Evolutionary conservation across 371 early-diverging fungal species (phyloP).

Genomic region (Capillidium heterosporum): DNA sequence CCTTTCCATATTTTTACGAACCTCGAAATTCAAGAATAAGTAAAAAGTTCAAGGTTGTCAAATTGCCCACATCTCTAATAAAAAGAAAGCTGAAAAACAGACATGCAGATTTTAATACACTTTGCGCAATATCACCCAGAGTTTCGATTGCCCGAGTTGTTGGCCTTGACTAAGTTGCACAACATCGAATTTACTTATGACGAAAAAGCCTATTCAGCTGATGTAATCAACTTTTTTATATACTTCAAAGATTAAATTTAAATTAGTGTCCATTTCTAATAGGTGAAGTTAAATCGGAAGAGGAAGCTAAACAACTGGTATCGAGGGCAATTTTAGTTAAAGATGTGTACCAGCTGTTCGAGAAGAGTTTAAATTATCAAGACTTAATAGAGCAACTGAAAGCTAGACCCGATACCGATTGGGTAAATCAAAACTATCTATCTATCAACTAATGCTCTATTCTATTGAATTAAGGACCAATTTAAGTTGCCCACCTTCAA

Average conservation of each 20-base stretch:
- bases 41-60: too few relatives aligned
- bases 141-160: constrained; percentile 63
- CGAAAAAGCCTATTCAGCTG: constrained; percentile 23
- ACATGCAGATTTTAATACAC: background rate
- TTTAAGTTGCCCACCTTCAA: constrained; percentile 55
- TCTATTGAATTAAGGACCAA: constrained; percentile 13
- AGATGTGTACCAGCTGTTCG: constrained; percentile 72
- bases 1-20: too few relatives aligned
- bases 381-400: constrained; percentile 38
- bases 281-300: constrained; percentile 44
- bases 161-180: constrained; percentile 57
- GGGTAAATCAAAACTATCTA: constrained; percentile 16
- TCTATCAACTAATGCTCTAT: background rate
- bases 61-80: too few relatives aligned
- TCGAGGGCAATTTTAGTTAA: constrained; percentile 71
- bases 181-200: constrained; percentile 35
- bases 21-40: too few relatives aligned
- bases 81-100: too few relatives aligned
- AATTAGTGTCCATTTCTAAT: constrained; percentile 58
- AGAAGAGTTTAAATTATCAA: constrained; percentile 35
- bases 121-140: constrained; percentile 35
- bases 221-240: constrained; percentile 15
- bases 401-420: constrained; percentile 25
- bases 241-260: background rate
- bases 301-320: constrained; percentile 53